Percentiles rank a stretch among this genome's conserved stretches.
Evolutionary conservation across 2,329 filamentous ascomycete species (phyloP).

Genomic region (Ophiosphaerella korrae): DNA sequence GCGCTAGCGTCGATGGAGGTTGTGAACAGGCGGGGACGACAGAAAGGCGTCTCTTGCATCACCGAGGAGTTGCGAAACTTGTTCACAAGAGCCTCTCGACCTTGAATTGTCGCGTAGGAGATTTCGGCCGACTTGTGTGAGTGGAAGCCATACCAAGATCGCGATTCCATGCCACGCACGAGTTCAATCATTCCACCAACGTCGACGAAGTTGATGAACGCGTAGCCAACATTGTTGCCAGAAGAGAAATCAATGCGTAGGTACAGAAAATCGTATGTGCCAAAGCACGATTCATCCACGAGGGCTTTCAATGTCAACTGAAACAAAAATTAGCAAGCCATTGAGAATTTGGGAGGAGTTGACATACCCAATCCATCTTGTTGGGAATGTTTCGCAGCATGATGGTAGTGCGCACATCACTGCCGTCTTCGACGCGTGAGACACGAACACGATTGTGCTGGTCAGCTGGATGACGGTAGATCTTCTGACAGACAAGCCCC

Average conservation of each 20-base stretch:
- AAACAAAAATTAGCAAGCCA: conserved; percentile 16
- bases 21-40: conserved; percentile 74
- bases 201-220: conserved; percentile 92
- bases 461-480: conserved; percentile 29
- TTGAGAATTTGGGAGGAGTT: not conserved
- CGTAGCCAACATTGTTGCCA: conserved; percentile 80
- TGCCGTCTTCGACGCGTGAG: conserved; percentile 48
- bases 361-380: conserved; percentile 69
- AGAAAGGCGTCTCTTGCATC: conserved; percentile 83
- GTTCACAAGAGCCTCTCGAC: conserved; percentile 85
- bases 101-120: conserved; percentile 97
- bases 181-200: conserved; percentile 51
- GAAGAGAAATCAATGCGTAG: conserved; percentile 72
- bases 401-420: conserved; percentile 63
- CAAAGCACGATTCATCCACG: conserved; percentile 77
- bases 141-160: conserved; percentile 74
- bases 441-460: conserved; percentile 48
- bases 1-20: conserved; percentile 54
- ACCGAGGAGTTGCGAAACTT: conserved; percentile 98
- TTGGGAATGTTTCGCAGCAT: conserved; percentile 97
- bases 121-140: conserved; percentile 86
- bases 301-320: conserved; percentile 68
- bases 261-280: conserved; percentile 94
- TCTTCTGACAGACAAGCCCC: conserved; percentile 1
- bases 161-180: conserved; percentile 36